Evolutionary conservation across 345 rosid species (phyloP), one percentile per base, ranked within the genome.

Genomic region (Mallotus nudiflorus): DNA sequence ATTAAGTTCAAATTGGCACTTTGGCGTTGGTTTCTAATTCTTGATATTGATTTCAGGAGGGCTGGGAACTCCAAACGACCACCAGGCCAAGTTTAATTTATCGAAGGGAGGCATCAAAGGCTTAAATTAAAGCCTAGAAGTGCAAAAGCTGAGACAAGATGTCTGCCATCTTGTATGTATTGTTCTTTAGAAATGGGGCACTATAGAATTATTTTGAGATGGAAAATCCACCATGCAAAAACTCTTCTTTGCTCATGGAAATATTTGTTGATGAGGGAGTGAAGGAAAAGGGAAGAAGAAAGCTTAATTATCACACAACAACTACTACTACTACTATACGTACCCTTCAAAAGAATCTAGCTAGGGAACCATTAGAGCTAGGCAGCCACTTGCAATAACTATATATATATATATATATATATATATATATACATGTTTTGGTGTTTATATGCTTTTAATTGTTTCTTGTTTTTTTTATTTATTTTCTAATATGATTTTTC

Each of bases 81-180:
- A 20, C 89, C 92, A 0, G 90, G 92, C 27, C 65, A 70, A 68
- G 74, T 81, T 27, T 84, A 85, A 81, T n/a, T n/a, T n/a, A n/a
- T n/a, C n/a, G 9, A 28, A 46, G 7, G 35, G 59, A 6, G 37
- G 44, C 46, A 18, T 22, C 2, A 31, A 39, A 49, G 66, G 8
- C 1, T 48, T 9, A 35, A 19, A 12, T 8, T 12, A 12, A 46
- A 15, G 60, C 50, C 57, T 74, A 60, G 25, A 62, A 54, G 42
- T 31, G 18, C 9, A 56, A 29, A 56, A 13, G 48, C 16, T 14
- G 68, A 61, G 61, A 44, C 39, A 49, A 72, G 39, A 66, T 79
- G 62, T 54, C 73, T 51, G 54, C 62, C 69, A 62, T 58, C 59
- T 78, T 75, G 77, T 59, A 66, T 73, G 77, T 78, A 73, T 70